These are phyloP conservation scores for Cyberlindnera misumaiensis DNA, from an alignment of 805 yeast species.

Conservation along the genomic window DNA sequence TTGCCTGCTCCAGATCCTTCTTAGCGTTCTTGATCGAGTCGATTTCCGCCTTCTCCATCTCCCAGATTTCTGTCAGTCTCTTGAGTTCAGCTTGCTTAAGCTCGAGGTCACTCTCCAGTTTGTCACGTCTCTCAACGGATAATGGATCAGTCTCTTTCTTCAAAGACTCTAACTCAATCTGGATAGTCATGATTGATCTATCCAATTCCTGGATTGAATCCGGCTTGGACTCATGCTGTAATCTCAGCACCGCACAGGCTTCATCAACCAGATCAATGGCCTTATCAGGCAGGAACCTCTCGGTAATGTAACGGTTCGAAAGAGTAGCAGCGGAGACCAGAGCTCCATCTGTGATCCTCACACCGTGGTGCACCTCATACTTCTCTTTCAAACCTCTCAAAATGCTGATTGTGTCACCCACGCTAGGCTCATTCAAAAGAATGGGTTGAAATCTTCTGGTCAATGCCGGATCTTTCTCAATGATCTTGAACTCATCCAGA, in stretches of 20 bases:
- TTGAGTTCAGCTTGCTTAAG: conserved; percentile 56
- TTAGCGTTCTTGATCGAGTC: conserved; percentile 76
- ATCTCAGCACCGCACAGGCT: conserved; percentile 89
- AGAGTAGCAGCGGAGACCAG: conserved; percentile 89
- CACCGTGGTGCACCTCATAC: conserved; percentile 97
- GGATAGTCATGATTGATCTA: conserved; percentile 84
- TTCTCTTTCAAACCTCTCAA: conserved; percentile 89
- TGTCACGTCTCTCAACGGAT: conserved; percentile 71
- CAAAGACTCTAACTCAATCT: conserved; percentile 89
- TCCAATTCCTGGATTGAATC: conserved; percentile 88
- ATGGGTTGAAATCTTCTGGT: conserved; percentile 94
- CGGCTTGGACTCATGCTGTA: conserved; percentile 96
- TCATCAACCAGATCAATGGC: conserved; percentile 96
- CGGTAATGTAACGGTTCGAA: conserved; percentile 85
- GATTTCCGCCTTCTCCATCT: conserved; percentile 67
- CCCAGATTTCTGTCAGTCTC: conserved; percentile 82
- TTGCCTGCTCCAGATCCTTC: conserved; percentile 77
- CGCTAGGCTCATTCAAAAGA: conserved; percentile 78
- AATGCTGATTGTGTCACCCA: conserved; percentile 85
- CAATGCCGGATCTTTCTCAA: conserved; percentile 93
- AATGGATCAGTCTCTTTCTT: conserved; percentile 87
- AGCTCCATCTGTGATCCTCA: conserved; percentile 86
- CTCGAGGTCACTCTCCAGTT: conserved; percentile 61
- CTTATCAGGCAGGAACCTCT: conserved; percentile 88
- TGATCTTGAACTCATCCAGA: conserved; percentile 86